Base-by-base conservation (phyloP, 2,329 filamentous ascomycete genomes). In the Exophiala sideris region DNA sequence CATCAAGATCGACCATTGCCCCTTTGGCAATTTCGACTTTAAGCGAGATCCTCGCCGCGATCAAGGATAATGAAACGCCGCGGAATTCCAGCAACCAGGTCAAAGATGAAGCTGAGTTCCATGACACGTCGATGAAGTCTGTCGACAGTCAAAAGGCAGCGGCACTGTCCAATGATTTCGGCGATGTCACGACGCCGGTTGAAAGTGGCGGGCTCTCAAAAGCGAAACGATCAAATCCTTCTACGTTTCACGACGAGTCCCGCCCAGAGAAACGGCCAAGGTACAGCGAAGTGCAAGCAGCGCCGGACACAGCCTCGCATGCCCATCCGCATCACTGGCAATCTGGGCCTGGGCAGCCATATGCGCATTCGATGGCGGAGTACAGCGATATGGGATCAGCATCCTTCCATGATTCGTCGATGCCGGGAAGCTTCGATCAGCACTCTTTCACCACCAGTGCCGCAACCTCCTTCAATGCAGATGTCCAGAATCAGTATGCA, bases 401-500 rank as follows among this genome's bases (percentile, higher is more conserved):
- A 12, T 50, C 51, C 9, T 49, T 50, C 20, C 51, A 55, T 32
- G 52, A 52, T 16, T 21, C 54, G 12, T 34, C 48, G 12, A 14
- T 36, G 1, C 48, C 44, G 14, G 33, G 35, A 16, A 53, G 50
- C 32, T 51, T 60, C 12, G 52, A 55, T 3, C 47, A 48, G 29
- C 44, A 21, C 29, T 45, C 54, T 9, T 53, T 50, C 12, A 40
- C 51, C 4, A 41, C 32, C 12, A 51, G 52, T 40, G 52, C 48
- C 20, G n/a, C 52, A 5, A 50, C 51, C 8, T 56, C 57, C 3
- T 57, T 60, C 20, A 40, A 32, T 10, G 48, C 42, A 5, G 36
- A 33, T 32, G 50, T 54, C n/a, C 54, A 50, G 34, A n/a, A 45
- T 11, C 50, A 52, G 50, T 57, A 50, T 39, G 33, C 35, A 21